A percentile compares a stretch with the other conserved stretches of the same genome.
These are phyloP conservation scores for Dendrocalamus latiflorus DNA, from an alignment of 202 grass and related monocot species.

Conservation along the genomic window DNA sequence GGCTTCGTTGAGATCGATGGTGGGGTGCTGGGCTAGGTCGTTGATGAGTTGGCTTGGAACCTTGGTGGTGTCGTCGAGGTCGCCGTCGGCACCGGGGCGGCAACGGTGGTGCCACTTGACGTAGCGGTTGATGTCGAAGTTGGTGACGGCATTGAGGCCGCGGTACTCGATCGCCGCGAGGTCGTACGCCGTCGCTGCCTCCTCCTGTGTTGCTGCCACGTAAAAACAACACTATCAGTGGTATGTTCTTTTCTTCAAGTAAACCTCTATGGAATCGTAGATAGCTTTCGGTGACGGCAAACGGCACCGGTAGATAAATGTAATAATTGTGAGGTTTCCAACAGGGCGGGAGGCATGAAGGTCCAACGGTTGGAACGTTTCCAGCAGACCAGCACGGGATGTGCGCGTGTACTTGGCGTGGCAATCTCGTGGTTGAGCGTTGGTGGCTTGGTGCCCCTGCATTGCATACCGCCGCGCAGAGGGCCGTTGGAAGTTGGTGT, in stretches of 20 bases:
- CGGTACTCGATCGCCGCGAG: conserved; percentile 61
- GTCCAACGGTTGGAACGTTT: not conserved
- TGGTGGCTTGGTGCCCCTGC: no score
- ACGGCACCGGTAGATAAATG: not conserved
- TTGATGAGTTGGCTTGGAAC: not conserved
- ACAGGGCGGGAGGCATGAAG: not conserved
- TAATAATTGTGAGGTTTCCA: not conserved
- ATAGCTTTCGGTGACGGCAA: no score
- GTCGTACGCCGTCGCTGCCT: conserved; percentile 65
- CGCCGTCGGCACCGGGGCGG: not conserved
- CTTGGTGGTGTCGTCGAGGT: not conserved
- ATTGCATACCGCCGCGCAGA: no score
- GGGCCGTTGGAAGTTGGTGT: not conserved
- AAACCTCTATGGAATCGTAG: not conserved
- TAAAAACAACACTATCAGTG: not conserved
- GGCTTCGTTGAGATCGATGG: not conserved
- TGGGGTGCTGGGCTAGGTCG: not conserved
- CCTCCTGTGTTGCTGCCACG: conserved; percentile 59
- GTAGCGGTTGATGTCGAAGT: conserved; percentile 62
- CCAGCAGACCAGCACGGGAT: not conserved
- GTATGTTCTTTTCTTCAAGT: no score
- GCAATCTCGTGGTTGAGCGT: not conserved
- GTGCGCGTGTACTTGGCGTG: not conserved
- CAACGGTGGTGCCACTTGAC: conserved; percentile 15
- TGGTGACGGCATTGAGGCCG: conserved; percentile 62